Conservation (phyloP, 2,329 filamentous ascomycete species). For the Albophoma yamanashiensis region DNA sequence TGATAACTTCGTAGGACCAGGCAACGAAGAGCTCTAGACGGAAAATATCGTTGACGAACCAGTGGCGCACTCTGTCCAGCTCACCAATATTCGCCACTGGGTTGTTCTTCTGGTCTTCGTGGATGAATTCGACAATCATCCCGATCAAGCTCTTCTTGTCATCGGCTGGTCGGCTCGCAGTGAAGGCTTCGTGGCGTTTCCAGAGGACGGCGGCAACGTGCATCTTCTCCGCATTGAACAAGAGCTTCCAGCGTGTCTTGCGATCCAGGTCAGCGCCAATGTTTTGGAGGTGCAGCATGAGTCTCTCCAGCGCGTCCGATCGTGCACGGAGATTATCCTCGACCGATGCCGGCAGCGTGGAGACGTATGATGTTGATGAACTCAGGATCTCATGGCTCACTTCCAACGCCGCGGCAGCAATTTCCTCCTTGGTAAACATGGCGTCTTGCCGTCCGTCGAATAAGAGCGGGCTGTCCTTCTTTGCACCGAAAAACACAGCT, state of each 20-base stretch:
- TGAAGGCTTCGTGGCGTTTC: constrained; percentile 65
- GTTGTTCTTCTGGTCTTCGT: constrained; percentile 64
- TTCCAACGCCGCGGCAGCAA: constrained; percentile 64
- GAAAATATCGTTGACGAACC: constrained; percentile 70
- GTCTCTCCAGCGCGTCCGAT: constrained; percentile 60
- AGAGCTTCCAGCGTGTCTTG: constrained; percentile 62
- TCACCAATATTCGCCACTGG: constrained; percentile 56
- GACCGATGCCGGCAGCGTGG: constrained; percentile 61
- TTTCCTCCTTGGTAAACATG: constrained; percentile 57
- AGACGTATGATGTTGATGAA: constrained; percentile 65
- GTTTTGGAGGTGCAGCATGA: constrained; percentile 60
- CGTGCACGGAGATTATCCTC: constrained; percentile 71
- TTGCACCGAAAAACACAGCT: constrained; percentile 82
- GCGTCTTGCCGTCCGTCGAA: constrained; percentile 60
- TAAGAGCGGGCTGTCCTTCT: constrained; percentile 77
- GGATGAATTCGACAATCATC: constrained; percentile 65
- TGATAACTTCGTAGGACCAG: constrained; percentile 69
- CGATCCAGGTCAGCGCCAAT: constrained; percentile 57
- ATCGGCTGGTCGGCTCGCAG: constrained; percentile 45
- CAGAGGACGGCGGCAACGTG: constrained; percentile 70
- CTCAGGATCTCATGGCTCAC: constrained; percentile 75
- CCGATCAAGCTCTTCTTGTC: constrained; percentile 61
- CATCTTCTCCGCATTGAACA: constrained; percentile 89
- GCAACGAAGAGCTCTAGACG: constrained; percentile 65
- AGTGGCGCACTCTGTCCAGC: constrained; percentile 71